Base-by-base conservation (phyloP, 768 basidiomycete genomes). In the Kwoniella sp. region DNA sequence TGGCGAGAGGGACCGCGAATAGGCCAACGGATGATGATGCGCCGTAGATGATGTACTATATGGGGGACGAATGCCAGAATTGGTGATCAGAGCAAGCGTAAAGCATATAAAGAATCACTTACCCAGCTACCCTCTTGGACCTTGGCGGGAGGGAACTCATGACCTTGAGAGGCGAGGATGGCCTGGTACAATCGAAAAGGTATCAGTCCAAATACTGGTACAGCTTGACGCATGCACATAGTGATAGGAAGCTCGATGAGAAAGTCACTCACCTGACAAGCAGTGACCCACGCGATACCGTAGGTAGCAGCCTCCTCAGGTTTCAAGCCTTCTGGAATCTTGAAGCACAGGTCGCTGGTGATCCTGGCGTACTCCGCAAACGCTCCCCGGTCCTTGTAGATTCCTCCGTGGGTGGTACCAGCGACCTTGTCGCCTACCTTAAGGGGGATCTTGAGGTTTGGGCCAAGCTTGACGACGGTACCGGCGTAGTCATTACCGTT, bases 1-100 rank as follows among this genome's bases (percentile, higher is more conserved):
- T 74, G 57, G 72, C 75, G 17, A 77, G 60, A 41, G 70, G 69
- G 30, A 78, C 57, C 9, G 77, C 74, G 61, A 74, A 78, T 8
- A 76, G 58, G 5, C 83, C 83, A 50, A 83, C 81, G 28, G 78
- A 77, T 25, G 80, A 79, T 63, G 79, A 67, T 15, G 69, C 75
- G 12, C 75, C 74, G 20, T 74, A 78, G 53, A 81, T 66, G 38
- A 81, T 70, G 67, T 79, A 61, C 68, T 75, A 26, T 2, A 34
- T 2, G 8, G 17, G 29, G 3, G 30, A 11, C 20, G 15, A 45
- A 20, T 8, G 3, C 4, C 41, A 45, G 41, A 3, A 20, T 45
- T 7, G 20, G 41, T 17, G 41, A 8, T 7, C 9, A 45, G 41
- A 17, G 4, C 11, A 17, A 45, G 41, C n/a, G 41, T 3, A 17